Conservation (phyloP, 1,284 basidiomycete species). For the Moniliella sp. region DNA sequence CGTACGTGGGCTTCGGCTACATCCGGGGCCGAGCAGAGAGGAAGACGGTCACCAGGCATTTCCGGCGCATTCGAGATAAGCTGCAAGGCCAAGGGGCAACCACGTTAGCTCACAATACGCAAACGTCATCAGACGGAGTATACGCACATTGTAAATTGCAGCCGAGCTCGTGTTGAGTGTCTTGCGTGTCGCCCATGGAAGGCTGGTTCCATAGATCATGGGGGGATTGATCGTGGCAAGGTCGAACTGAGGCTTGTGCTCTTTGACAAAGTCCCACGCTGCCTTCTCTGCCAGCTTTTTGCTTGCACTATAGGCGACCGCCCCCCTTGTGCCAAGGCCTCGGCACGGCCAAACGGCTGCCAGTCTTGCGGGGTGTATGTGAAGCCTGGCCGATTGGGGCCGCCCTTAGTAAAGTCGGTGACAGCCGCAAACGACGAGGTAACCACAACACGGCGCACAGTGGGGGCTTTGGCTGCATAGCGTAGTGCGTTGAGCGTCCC, state of each 20-base stretch:
- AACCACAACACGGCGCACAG: conserved; percentile 22
- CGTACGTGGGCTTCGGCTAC: conserved; percentile 25
- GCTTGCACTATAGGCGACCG: conserved; percentile 17
- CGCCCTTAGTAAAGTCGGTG: conserved; percentile 13
- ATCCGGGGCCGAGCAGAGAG: conserved; percentile 28
- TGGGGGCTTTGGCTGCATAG: conserved; percentile 15
- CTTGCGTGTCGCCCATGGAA: conserved; percentile 12
- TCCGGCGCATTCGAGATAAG: conserved; percentile 9
- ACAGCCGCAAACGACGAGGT: conserved; percentile 26
- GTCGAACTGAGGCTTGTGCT: conserved; percentile 9
- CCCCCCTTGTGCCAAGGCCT: conserved; percentile 13
- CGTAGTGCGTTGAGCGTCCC: conserved; percentile 28
- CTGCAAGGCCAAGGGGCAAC: too few relatives aligned
- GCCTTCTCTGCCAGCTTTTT: conserved; percentile 27
- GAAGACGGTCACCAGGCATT: conserved; percentile 28
- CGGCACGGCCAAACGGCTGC: conserved; percentile 16
- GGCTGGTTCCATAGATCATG: conserved; percentile 19
- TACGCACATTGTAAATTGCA: conserved; percentile 12
- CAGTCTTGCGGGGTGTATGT: conserved; percentile 16
- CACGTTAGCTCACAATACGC: conserved; percentile 4
- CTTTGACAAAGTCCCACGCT: conserved; percentile 19
- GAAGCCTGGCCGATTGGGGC: conserved; percentile 17
- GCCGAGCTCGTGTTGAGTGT: conserved; percentile 18
- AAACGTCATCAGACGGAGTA: neutral
- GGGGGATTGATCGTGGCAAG: conserved; percentile 18